These are phyloP conservation scores for Neofusicoccum parvum DNA, from an alignment of 2,329 filamentous ascomycete genomes.

Conservation along the genomic window DNA sequence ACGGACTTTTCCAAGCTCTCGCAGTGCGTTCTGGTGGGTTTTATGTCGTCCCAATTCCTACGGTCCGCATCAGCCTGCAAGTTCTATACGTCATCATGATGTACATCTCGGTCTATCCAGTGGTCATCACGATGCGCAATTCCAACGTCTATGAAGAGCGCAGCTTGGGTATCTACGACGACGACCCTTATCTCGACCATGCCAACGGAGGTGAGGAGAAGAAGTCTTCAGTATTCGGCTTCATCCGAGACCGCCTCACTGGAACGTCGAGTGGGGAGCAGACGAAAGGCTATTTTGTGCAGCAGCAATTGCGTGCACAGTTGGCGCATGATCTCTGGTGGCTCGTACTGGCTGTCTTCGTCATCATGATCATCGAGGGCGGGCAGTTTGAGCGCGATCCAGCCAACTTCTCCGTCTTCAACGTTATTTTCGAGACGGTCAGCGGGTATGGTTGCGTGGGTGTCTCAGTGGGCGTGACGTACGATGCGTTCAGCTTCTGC, in stretches of 20 bases:
- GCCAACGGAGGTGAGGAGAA: not conserved
- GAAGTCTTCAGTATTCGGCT: conserved; percentile 23
- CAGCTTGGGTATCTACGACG: conserved; percentile 60
- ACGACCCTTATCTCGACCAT: conserved; percentile 31
- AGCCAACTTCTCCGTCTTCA: conserved; percentile 44
- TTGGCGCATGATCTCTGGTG: conserved; percentile 52
- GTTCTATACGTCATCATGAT: conserved; percentile 66
- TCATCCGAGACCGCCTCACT: conserved; percentile 20
- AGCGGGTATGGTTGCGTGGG: conserved; percentile 45
- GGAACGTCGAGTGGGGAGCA: conserved; percentile 23
- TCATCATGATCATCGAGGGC: conserved; percentile 50
- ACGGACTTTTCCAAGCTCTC: conserved; percentile 62
- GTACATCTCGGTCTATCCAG: conserved; percentile 65
- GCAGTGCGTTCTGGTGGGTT: conserved; percentile 52
- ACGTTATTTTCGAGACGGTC: conserved; percentile 50
- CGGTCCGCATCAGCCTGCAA: conserved; percentile 57
- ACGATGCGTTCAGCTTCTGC: conserved; percentile 48
- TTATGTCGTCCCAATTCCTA: conserved; percentile 53
- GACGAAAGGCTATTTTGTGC: conserved; percentile 41
- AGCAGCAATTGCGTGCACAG: conserved; percentile 48
- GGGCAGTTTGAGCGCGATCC: conserved; percentile 39
- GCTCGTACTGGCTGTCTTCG: conserved; percentile 47
- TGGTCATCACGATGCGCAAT: conserved; percentile 63
- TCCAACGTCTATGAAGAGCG: conserved; percentile 64
- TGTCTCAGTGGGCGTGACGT: conserved; percentile 49